Base-by-base conservation (phyloP, 768 basidiomycete species). In the Tulasnella sp. region DNA sequence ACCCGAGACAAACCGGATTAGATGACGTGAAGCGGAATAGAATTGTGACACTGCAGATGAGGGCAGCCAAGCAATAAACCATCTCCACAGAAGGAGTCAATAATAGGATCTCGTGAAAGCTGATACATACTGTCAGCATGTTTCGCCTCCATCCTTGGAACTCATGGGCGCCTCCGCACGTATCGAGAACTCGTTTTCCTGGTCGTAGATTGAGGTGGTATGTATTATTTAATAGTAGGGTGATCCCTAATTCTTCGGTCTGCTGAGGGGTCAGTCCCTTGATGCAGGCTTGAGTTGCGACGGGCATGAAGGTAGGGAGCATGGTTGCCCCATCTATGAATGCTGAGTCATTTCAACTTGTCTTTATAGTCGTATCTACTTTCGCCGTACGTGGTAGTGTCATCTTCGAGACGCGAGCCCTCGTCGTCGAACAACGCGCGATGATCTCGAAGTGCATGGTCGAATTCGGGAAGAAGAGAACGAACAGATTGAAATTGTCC, bases 221-320 rank as follows among this genome's bases (percentile, higher is more conserved):
- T 0, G 75, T 72, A 52, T 72, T 69, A 37, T 72, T 72, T 5
- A 75, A 65, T 22, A 72, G 36, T 3, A 75, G 67, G 4, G 69
- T 63, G 12, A 68, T 69, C 40, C 75, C 76, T 1, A 94, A 84
- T 2, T 88, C 83, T 78, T 94, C 91, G 42, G 91, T 87, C 80
- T 95, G 91, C 73, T 91, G 89, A 22, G 91, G 80, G 5, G 92
- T 93, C n/a, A 95, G 81, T 3, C 93, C 92, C 80, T 96, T 96
- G 77, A 95, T 92, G 6, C 93, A 90, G 19, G 90, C 92, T 78
- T 95, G 94, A 4, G 94, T 95, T 2, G 92, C 93, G 9, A 95
- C 92, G 3, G 93, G 94, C 94, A 95, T 95, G 77, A 95, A 95
- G 0, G 93, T 92, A 1, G 93, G 93, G 22, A 94, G 82, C 83